Conservation (phyloP, 192 early-diverging fungal species). For the Tieghemiomyces parasiticus region DNA sequence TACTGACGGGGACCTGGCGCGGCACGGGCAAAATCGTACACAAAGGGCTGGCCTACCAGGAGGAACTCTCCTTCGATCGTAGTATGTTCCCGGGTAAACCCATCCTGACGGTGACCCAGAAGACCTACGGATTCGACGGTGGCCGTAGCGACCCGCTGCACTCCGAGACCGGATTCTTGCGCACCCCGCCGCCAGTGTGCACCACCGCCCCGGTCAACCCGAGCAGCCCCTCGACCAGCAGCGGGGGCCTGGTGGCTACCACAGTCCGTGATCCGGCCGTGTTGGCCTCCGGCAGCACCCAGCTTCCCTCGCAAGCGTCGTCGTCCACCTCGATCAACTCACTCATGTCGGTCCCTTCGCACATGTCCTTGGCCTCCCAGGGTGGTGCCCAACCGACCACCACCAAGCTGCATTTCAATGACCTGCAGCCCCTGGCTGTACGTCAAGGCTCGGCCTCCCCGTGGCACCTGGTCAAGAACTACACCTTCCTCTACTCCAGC, state of each 20-base stretch:
- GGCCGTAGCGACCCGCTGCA: constrained; percentile 5
- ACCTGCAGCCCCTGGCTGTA: constrained; percentile 3
- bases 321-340: not conserved
- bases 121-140: not conserved
- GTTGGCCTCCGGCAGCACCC: not conserved
- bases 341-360: not conserved
- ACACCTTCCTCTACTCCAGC: not conserved
- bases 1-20: not conserved
- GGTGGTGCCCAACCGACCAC: not conserved
- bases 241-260: not conserved
- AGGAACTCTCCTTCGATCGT: constrained; percentile 3
- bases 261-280: not conserved
- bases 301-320: not conserved
- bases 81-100: constrained; percentile 7
- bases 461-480: constrained; percentile 6
- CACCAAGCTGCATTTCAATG: not conserved
- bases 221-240: not conserved
- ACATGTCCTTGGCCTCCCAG: not conserved
- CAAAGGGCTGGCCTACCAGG: not conserved
- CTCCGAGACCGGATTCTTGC: constrained; percentile 6
- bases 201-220: not conserved
- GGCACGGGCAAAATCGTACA: constrained; percentile 4
- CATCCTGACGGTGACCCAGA: constrained; percentile 5
- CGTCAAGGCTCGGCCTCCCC: not conserved
- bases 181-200: not conserved